These are phyloP conservation scores for Cyclotella atomus DNA, from an alignment of 108 stramenopile species.

Conservation along the genomic window DNA sequence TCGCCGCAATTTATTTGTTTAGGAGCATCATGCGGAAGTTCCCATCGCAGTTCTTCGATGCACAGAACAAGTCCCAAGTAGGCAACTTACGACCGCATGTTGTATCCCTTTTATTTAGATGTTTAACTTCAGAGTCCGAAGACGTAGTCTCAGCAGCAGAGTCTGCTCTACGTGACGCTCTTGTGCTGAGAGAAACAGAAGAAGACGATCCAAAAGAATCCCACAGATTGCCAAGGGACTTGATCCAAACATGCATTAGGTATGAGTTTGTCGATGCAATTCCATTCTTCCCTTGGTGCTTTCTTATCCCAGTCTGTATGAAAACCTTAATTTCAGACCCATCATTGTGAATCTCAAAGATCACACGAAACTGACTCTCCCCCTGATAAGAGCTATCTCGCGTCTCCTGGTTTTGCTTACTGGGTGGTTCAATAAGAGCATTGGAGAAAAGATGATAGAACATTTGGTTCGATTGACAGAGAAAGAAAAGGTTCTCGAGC, in stretches of 20 bases:
- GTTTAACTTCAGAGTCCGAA: constrained; percentile 68
- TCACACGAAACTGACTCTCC: constrained; percentile 71
- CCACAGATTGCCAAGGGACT: constrained; percentile 76
- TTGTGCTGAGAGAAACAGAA: constrained; percentile 59
- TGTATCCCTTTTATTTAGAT: constrained; percentile 82
- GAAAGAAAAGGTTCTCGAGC: constrained; percentile 49
- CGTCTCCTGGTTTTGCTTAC: constrained; percentile 73
- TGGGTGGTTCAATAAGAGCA: constrained; percentile 86
- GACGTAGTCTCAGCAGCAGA: constrained; percentile 66
- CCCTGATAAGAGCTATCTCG: constrained; percentile 72
- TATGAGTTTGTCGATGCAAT: background rate
- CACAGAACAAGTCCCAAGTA: constrained; percentile 56
- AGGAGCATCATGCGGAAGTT: constrained; percentile 66
- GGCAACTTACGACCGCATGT: constrained; percentile 87
- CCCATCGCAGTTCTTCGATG: constrained; percentile 73
- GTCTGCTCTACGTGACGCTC: constrained; percentile 70
- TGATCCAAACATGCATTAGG: constrained; percentile 85
- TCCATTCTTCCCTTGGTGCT: constrained; percentile 6
- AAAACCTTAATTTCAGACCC: constrained; percentile 48
- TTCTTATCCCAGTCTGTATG: no score
- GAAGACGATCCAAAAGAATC: constrained; percentile 34
- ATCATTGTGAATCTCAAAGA: constrained; percentile 83
- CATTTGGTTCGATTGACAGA: constrained; percentile 85
- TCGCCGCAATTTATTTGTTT: constrained; percentile 72
- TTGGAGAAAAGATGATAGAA: constrained; percentile 87